These are phyloP conservation scores for Metschnikowia hibisci DNA, from an alignment of 805 yeast genomes.

Conservation along the genomic window DNA sequence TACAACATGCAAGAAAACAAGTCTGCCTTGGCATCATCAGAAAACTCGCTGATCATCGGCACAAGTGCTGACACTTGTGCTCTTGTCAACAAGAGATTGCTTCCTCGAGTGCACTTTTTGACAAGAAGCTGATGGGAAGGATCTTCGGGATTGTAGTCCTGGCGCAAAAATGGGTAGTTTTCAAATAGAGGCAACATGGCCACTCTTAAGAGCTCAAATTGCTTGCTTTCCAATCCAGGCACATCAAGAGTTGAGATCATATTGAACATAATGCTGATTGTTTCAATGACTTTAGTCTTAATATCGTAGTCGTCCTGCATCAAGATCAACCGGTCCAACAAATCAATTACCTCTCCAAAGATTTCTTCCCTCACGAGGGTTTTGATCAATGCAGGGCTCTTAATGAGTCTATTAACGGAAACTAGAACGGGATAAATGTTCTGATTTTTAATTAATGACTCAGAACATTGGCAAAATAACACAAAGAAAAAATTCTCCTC, in stretches of 20 bases:
- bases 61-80: constrained; percentile 50
- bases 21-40: constrained; percentile 61
- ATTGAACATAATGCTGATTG: constrained; percentile 27
- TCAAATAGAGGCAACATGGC: constrained; percentile 59
- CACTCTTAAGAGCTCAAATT: constrained; percentile 72
- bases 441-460: constrained; percentile 53
- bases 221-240: constrained; percentile 20
- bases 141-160: constrained; percentile 34
- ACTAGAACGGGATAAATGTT: constrained; percentile 49
- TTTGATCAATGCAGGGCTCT: constrained; percentile 52
- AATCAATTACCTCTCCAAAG: constrained; percentile 70
- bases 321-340: constrained; percentile 67
- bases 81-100: constrained; percentile 43
- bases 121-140: constrained; percentile 24
- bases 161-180: constrained; percentile 56
- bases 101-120: constrained; percentile 29
- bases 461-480: constrained; percentile 79
- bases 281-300: constrained; percentile 47
- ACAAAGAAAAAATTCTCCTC: constrained; percentile 68
- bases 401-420: constrained; percentile 47
- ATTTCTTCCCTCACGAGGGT: constrained; percentile 62
- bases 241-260: constrained; percentile 23
- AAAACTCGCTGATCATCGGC: constrained; percentile 62
- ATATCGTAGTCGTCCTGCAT: constrained; percentile 61
- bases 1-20: constrained; percentile 66